phyloP scores from a whole-genome alignment of 1,284 basidiomycete species.

The Amylostereum areolatum region DNA sequence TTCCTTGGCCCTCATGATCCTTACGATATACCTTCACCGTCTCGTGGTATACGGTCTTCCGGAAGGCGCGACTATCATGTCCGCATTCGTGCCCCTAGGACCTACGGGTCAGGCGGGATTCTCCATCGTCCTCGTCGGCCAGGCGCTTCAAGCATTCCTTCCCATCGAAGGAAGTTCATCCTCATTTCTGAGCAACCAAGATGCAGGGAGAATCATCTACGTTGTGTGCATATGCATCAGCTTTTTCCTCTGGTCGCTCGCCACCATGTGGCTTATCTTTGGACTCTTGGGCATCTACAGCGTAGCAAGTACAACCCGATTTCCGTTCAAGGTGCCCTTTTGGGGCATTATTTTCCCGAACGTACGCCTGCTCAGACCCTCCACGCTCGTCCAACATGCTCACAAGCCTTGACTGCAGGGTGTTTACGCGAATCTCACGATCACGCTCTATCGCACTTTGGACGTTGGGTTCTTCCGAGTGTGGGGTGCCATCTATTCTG shows the following conservation, averaged over 20 bases:
- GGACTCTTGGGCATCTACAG: slow-evolving; percentile 29
- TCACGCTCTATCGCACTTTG: slow-evolving; percentile 44
- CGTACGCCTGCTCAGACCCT: slow-evolving; percentile 36
- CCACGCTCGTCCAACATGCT: slow-evolving; percentile 37
- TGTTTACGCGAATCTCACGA: slow-evolving; percentile 43
- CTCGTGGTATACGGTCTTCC: slow-evolving; percentile 35
- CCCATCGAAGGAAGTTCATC: slow-evolving; percentile 24
- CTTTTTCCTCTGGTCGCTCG: slow-evolving; percentile 39
- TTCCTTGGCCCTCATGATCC: slow-evolving; percentile 41
- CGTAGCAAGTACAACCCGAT: slow-evolving; percentile 17
- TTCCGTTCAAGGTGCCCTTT: slow-evolving; percentile 37
- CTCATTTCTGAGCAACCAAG: slow-evolving; percentile 24
- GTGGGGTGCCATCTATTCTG: slow-evolving; percentile 48
- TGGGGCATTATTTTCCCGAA: slow-evolving; percentile 50
- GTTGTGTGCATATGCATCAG: slow-evolving; percentile 34
- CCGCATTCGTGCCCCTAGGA: slow-evolving; percentile 9
- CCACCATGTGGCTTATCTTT: slow-evolving; percentile 37
- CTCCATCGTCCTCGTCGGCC: slow-evolving; percentile 47
- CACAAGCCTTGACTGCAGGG: slow-evolving; percentile 40
- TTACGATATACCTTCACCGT: slow-evolving; percentile 36
- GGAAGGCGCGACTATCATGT: slow-evolving; percentile 1
- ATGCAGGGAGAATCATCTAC: slow-evolving; percentile 32
- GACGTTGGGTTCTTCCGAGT: slow-evolving; percentile 47
- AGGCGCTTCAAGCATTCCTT: slow-evolving; percentile 34
- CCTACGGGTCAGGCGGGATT: slow-evolving; percentile 43